These are phyloP conservation scores for Sechiopsis laciniata DNA, from an alignment of 306 rosid species.

Conservation along the genomic window DNA sequence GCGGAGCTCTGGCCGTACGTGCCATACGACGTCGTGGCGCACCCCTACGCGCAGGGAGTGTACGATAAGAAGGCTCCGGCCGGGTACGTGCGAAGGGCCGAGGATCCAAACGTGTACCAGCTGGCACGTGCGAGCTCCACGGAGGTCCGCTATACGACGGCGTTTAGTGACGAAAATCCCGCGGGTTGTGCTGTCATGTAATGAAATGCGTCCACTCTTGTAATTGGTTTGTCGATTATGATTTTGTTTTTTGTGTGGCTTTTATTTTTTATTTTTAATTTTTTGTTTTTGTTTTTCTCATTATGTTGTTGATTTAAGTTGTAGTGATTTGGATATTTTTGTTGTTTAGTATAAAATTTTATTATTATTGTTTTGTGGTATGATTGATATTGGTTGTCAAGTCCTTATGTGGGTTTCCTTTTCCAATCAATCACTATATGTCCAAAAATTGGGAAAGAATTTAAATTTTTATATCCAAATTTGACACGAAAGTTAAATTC, in stretches of 20 bases:
- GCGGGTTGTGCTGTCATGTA: slow-evolving; percentile 39
- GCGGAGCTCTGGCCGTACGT: slow-evolving; percentile 51
- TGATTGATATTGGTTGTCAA: neutral
- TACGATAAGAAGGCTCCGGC: slow-evolving; percentile 52
- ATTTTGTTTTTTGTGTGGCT: neutral
- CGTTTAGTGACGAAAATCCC: slow-evolving; percentile 50
- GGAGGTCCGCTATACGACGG: slow-evolving; percentile 39
- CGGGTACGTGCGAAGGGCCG: slow-evolving; percentile 46
- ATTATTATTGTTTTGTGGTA: neutral
- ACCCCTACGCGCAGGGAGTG: slow-evolving; percentile 40
- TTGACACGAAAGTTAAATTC: too few species aligned
- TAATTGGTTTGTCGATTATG: slow-evolving; percentile 3
- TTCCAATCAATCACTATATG: too few species aligned
- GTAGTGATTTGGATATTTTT: neutral
- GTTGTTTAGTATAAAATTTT: neutral
- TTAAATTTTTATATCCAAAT: too few species aligned
- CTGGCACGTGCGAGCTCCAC: slow-evolving; percentile 41
- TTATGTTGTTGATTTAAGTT: neutral
- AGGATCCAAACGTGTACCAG: slow-evolving; percentile 26
- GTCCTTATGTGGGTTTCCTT: neutral
- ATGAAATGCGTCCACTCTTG: neutral
- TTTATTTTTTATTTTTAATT: too few species aligned
- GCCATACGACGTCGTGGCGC: slow-evolving; percentile 41
- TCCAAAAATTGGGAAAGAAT: too few species aligned
- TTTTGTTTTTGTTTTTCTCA: too few species aligned